Percentiles rank a stretch among this genome's conserved stretches.
phyloP scores from a whole-genome alignment of 148 eudicot species.

The Spergularia marina region DNA sequence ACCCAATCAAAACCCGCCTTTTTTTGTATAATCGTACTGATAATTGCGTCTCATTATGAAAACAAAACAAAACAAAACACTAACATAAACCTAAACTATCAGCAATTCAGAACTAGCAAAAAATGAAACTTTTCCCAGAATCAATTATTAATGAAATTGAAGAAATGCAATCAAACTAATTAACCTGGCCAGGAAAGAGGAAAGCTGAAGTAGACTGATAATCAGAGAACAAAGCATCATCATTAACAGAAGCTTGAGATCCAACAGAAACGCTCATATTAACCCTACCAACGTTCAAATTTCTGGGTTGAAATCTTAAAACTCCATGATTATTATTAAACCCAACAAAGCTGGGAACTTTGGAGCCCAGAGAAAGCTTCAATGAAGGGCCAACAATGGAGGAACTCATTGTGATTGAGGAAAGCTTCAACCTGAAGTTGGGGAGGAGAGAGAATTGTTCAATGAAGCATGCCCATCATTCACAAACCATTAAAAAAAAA shows the following conservation, averaged over 20 bases:
- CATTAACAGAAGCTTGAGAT: conserved; percentile 39
- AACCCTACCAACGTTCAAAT: conserved; percentile 53
- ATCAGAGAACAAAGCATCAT: conserved; percentile 63
- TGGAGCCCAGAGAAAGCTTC: conserved; percentile 30
- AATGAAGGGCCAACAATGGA: conserved; percentile 48
- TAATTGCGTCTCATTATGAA: too few relatives aligned
- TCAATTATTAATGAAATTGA: too few relatives aligned
- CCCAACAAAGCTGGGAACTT: conserved; percentile 33
- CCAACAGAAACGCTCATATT: conserved; percentile 63
- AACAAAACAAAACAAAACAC: too few relatives aligned
- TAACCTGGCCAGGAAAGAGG: conserved; percentile 93
- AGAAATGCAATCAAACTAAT: not conserved
- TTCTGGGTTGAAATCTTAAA: conserved; percentile 25
- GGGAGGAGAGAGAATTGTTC: too few relatives aligned
- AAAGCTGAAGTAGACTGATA: conserved; percentile 69
- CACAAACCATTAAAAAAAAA: too few relatives aligned
- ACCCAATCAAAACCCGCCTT: not conserved
- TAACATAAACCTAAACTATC: too few relatives aligned
- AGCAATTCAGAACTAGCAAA: too few relatives aligned
- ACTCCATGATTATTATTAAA: conserved; percentile 34
- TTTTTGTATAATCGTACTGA: not conserved
- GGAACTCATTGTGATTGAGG: conserved; percentile 34
- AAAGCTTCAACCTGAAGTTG: too few relatives aligned
- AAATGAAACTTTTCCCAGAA: too few relatives aligned
- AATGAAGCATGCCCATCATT: too few relatives aligned